phyloP scores from a whole-genome alignment of 2,329 filamentous ascomycete genomes.

The Colletotrichum spinosum region DNA sequence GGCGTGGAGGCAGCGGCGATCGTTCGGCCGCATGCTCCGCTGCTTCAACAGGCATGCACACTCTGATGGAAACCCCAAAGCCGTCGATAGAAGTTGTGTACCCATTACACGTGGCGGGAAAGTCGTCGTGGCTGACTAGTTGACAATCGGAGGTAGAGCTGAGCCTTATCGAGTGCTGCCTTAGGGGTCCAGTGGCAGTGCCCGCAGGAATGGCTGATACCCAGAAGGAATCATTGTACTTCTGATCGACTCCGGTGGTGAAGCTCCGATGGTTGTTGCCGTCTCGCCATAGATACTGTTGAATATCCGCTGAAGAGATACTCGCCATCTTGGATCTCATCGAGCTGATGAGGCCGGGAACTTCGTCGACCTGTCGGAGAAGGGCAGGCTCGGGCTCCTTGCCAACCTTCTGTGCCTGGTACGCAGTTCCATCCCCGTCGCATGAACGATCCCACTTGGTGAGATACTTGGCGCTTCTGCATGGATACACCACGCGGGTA shows the following conservation, averaged over 20 bases:
- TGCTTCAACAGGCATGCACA: conserved; percentile 24
- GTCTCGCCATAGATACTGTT: conserved; percentile 32
- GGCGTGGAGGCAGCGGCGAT: conserved; percentile 9
- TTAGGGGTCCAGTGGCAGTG: conserved; percentile 28
- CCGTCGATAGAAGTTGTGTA: conserved; percentile 26
- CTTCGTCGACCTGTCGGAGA: conserved; percentile 12
- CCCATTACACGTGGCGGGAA: conserved; percentile 26
- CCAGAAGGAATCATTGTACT: conserved; percentile 33
- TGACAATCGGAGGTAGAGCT: conserved; percentile 30
- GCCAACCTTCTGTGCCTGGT: conserved; percentile 15
- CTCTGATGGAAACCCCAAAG: conserved; percentile 27
- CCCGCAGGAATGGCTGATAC: conserved; percentile 30
- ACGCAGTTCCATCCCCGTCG: not conserved
- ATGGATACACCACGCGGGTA: conserved; percentile 25
- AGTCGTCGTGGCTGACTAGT: conserved; percentile 15
- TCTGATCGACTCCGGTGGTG: conserved; percentile 17
- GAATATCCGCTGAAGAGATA: conserved; percentile 30
- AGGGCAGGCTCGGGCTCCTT: conserved; percentile 29
- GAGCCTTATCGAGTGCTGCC: conserved; percentile 34
- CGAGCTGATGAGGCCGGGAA: conserved; percentile 9
- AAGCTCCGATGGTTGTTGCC: conserved; percentile 29
- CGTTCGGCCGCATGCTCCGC: not conserved
- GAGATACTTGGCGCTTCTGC: conserved; percentile 17
- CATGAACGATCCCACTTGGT: conserved; percentile 30
- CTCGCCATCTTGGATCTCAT: conserved; percentile 22